Evolutionary conservation across 2,329 filamentous ascomycete species (phyloP).

Genomic region (Oidium heveae): DNA sequence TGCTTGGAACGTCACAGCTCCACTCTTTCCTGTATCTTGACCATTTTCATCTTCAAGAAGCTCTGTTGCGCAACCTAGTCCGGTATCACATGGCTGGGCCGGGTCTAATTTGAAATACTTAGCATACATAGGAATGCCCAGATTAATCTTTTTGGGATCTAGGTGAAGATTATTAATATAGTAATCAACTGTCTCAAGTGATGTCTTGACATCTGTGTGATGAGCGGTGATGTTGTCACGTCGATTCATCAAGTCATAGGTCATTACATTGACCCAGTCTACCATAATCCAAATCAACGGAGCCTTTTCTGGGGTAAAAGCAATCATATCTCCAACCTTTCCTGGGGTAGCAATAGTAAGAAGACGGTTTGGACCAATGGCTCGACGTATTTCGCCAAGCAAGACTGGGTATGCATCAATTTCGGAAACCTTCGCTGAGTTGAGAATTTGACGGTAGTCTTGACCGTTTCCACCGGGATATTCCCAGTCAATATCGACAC

Average conservation of each 20-base stretch:
- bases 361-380: conserved; percentile 28
- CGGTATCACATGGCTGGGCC: conserved; percentile 15
- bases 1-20: background rate
- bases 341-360: conserved; percentile 46
- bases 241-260: conserved; percentile 27
- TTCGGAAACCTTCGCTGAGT: conserved; percentile 32
- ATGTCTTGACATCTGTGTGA: conserved; percentile 32
- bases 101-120: conserved; percentile 32
- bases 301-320: conserved; percentile 31
- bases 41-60: conserved; percentile 26
- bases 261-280: background rate
- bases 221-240: conserved; percentile 37
- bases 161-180: conserved; percentile 21
- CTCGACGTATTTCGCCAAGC: conserved; percentile 28
- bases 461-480: conserved; percentile 32
- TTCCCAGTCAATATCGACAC: conserved; percentile 26
- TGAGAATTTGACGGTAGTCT: conserved; percentile 41
- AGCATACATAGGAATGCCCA: conserved; percentile 41
- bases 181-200: conserved; percentile 26
- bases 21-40: conserved; percentile 3
- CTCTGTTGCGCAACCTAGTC: conserved; percentile 27
- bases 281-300: conserved; percentile 27
- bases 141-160: conserved; percentile 24
- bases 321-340: conserved; percentile 37
- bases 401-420: conserved; percentile 37